Evolutionary conservation across 169 alveolate species (phyloP), one percentile per base, ranked within the genome.

Genomic region (Plasmodium relictum): DNA sequence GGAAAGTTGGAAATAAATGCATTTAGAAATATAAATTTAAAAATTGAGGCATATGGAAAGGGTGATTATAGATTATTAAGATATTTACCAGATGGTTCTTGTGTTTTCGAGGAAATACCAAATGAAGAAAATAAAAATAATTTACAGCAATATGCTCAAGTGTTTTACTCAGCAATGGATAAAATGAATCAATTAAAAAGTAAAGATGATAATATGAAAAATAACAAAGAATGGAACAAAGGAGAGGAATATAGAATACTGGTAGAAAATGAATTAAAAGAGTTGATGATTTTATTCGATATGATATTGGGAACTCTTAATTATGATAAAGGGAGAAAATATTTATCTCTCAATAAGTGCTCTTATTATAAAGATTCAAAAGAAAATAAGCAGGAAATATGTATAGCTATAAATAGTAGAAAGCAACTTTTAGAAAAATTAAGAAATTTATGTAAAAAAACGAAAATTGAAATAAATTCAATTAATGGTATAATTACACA

Each of bases 51-150:
- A 26, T 94, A 94, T 76, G 96, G 95, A 63, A 63, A 59, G 44
- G 95, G 92, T 10, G 95, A 94, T 58, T 74, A 88, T 50, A 78
- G 94, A 56, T 89, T 94, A 41, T 54, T 94, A 62, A 87, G 96
- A 39, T 94, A 94, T 78, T 56, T 92, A 62, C 90, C 91, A 42
- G 95, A 95, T 62, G 90, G 89, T 12, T 66, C 91, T 12, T 58
- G 83, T 45, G 86, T 70, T 58, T 83, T 83, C 41, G 91, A 83
- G 68, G 73, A 83, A 83, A 22, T 58, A 9, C 91, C 91, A 58
- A 24, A 50, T 83, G 91, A 83, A 69, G 86, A 83, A 52, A 58
- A 68, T 42, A 83, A 69, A 31, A 83, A 83, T 26, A 68, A 83
- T 66, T 31, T 83, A 83, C 83, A 83, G 20, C 91, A 83, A 54